Conservation (phyloP, 2,329 filamentous ascomycete genomes). For the Penicillium italicum region DNA sequence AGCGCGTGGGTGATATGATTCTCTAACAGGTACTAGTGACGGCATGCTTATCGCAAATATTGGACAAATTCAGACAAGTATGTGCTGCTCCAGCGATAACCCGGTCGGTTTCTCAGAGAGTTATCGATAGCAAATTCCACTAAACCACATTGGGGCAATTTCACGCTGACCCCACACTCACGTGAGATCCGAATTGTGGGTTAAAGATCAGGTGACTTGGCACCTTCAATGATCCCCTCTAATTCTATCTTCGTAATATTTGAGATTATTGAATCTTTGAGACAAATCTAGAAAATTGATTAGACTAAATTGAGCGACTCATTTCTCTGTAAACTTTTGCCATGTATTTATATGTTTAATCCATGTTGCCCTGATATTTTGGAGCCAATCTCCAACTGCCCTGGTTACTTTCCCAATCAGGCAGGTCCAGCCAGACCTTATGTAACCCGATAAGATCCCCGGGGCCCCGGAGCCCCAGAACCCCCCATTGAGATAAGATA, state of each 20-base stretch:
- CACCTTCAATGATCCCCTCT: neutral
- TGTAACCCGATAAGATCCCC: constrained; percentile 16
- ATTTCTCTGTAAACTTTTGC: neutral
- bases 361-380: neutral
- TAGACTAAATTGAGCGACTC: too few relatives aligned
- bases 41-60: constrained; percentile 8
- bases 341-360: neutral
- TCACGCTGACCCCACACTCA: constrained; percentile 14
- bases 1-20: neutral
- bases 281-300: neutral
- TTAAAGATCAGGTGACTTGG: neutral
- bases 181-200: constrained; percentile 14
- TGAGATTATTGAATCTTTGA: neutral
- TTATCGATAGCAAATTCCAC: constrained; percentile 19
- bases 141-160: constrained; percentile 23
- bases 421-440: constrained; percentile 29
- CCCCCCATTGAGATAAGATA: neutral
- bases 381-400: neutral
- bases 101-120: constrained; percentile 11
- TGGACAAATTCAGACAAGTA: constrained; percentile 3
- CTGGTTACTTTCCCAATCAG: constrained; percentile 20
- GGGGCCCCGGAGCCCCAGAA: neutral
- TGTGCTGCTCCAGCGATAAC: constrained; percentile 1
- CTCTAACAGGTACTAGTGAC: constrained; percentile 1
- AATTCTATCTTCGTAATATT: too few relatives aligned